Percentiles rank a stretch among this genome's conserved stretches.
These are phyloP conservation scores for Coemansia sp. DNA, from an alignment of 192 early-diverging fungal species.

Conservation along the genomic window DNA sequence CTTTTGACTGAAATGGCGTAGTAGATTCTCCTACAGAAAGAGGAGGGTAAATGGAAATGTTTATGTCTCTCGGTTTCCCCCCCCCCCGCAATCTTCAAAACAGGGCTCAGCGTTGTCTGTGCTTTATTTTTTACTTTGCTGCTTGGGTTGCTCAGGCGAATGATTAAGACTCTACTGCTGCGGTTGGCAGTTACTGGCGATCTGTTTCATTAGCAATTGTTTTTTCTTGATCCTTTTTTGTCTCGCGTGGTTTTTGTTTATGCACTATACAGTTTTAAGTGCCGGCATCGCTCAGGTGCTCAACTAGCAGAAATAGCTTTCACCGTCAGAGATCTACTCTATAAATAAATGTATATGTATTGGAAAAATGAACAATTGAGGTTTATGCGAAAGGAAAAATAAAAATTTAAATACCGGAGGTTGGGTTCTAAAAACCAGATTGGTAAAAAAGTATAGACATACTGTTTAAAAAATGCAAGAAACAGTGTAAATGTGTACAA, in stretches of 20 bases:
- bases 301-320: no score
- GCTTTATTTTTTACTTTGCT: background rate
- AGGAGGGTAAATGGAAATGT: constrained; percentile 11
- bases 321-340: background rate
- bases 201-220: background rate
- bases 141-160: background rate
- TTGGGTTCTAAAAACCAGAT: background rate
- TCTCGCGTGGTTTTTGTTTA: background rate
- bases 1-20: constrained; percentile 24
- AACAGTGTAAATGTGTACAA: background rate
- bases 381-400: background rate
- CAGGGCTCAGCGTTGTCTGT: background rate
- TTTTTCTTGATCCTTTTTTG: background rate
- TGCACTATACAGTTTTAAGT: no score
- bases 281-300: no score
- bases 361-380: background rate
- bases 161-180: constrained; percentile 3
- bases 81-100: background rate
- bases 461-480: background rate
- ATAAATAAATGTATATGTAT: background rate
- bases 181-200: background rate
- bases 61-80: background rate
- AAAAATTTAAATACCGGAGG: background rate
- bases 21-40: constrained; percentile 28
- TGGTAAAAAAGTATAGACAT: background rate